phyloP scores from a whole-genome alignment of 2,329 filamentous ascomycete species.

The Juglanconis juglandina region DNA sequence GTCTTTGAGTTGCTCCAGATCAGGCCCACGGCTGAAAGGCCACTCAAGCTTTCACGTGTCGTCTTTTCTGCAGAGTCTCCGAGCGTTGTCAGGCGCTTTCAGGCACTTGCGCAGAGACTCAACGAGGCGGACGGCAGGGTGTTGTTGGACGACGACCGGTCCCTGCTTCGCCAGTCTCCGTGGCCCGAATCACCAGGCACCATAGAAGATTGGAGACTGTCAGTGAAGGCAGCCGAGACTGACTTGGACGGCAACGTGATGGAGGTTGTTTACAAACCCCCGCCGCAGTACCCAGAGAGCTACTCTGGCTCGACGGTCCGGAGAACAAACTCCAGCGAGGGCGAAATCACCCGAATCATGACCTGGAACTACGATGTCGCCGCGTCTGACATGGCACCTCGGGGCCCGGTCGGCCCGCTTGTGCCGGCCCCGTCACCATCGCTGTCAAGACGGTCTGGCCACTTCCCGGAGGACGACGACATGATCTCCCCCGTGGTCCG shows the following conservation, averaged over 20 bases:
- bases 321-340: slow-evolving; percentile 33
- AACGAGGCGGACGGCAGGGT: slow-evolving; percentile 6
- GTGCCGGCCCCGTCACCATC: slow-evolving; percentile 18
- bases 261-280: slow-evolving; percentile 64
- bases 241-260: slow-evolving; percentile 84
- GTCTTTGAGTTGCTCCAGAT: slow-evolving; percentile 45
- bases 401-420: slow-evolving; percentile 19
- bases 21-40: slow-evolving; percentile 33
- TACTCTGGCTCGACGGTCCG: slow-evolving; percentile 33
- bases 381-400: slow-evolving; percentile 23
- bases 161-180: slow-evolving; percentile 21
- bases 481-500: slow-evolving; percentile 25
- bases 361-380: slow-evolving; percentile 48
- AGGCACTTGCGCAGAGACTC: slow-evolving; percentile 59
- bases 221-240: slow-evolving; percentile 29
- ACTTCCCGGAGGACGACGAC: slow-evolving; percentile 21
- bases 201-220: not conserved
- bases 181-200: not conserved
- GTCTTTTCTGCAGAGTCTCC: slow-evolving; percentile 66
- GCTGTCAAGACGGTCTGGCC: slow-evolving; percentile 19
- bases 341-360: slow-evolving; percentile 42
- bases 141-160: slow-evolving; percentile 17
- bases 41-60: slow-evolving; percentile 46
- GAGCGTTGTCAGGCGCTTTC: slow-evolving; percentile 67
- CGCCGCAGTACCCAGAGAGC: slow-evolving; percentile 30